Conservation (phyloP, 2,329 filamentous ascomycete species). For the Epichloe baconii region DNA sequence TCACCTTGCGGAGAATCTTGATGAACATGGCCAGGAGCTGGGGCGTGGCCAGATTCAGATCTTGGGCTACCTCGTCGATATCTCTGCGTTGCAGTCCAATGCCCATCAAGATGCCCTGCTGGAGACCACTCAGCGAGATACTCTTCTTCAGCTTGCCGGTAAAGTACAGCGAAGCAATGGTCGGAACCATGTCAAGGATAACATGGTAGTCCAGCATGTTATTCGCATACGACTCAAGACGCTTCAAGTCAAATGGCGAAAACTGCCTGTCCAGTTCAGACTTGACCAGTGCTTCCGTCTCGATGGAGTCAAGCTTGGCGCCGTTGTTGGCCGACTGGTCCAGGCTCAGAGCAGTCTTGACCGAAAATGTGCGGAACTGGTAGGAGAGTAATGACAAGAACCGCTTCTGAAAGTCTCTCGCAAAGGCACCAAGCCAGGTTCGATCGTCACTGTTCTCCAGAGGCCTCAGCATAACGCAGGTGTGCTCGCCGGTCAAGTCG, state of each 20-base stretch:
- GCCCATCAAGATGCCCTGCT: conserved; percentile 77
- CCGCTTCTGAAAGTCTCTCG: conserved; percentile 87
- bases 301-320: conserved; percentile 46
- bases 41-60: conserved; percentile 58
- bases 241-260: conserved; percentile 88
- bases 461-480: conserved; percentile 89
- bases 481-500: conserved; percentile 92
- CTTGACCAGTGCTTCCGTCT: conserved; percentile 51
- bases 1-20: conserved; percentile 85
- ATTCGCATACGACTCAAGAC: conserved; percentile 87
- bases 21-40: conserved; percentile 95
- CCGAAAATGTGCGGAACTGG: conserved; percentile 74
- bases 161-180: conserved; percentile 75
- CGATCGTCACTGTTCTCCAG: conserved; percentile 55
- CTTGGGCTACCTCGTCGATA: conserved; percentile 65
- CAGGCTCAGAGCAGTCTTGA: conserved; percentile 69
- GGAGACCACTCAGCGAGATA: conserved; percentile 66
- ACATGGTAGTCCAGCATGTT: conserved; percentile 98
- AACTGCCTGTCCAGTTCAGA: conserved; percentile 62
- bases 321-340: conserved; percentile 72
- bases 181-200: conserved; percentile 82
- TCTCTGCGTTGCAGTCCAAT: conserved; percentile 85
- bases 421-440: conserved; percentile 81
- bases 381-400: conserved; percentile 85
- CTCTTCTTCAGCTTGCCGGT: conserved; percentile 54